Conservation (phyloP, 1,139 yeast genomes). For the Yamadazyma trypodendri region DNA sequence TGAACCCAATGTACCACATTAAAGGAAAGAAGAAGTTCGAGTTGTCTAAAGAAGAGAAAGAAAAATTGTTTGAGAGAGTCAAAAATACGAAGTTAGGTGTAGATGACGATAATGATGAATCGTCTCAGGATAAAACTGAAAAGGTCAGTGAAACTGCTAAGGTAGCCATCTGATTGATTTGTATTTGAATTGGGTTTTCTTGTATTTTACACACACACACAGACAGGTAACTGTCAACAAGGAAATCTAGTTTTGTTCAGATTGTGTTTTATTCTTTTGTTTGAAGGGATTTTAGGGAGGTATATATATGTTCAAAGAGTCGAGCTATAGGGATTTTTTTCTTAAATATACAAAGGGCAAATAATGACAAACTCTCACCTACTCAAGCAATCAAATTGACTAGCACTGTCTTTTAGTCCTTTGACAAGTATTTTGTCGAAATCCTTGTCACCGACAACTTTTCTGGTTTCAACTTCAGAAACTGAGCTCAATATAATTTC, state of each 20-base stretch:
- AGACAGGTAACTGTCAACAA: constrained; percentile 5
- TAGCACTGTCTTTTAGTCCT: constrained; percentile 31
- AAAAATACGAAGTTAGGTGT: constrained; percentile 21
- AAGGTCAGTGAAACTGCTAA: constrained; percentile 9
- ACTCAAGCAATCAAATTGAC: constrained; percentile 28
- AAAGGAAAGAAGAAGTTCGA: constrained; percentile 67
- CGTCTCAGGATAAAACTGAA: constrained; percentile 22
- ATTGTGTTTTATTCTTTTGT: constrained; percentile 4
- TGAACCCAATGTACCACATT: constrained; percentile 72
- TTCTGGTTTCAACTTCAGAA: constrained; percentile 25
- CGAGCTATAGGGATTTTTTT: constrained; percentile 14
- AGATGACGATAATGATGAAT: constrained; percentile 17
- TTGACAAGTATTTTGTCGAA: constrained; percentile 31
- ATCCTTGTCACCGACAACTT: constrained; percentile 16
- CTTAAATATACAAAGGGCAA: constrained; percentile 16
- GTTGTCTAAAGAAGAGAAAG: constrained; percentile 51
- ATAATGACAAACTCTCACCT: constrained; percentile 9
- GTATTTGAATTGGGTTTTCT: not conserved
- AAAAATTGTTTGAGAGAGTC: constrained; percentile 49
- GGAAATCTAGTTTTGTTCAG: not conserved
- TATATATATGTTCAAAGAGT: constrained; percentile 13
- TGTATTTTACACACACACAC: constrained; percentile 15
- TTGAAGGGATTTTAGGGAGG: constrained; percentile 13
- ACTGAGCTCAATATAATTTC: constrained; percentile 33
- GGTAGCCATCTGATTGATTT: not conserved